Base-by-base conservation (phyloP, 1,139 yeast species). In the Yamadazyma atmosphaerica region DNA sequence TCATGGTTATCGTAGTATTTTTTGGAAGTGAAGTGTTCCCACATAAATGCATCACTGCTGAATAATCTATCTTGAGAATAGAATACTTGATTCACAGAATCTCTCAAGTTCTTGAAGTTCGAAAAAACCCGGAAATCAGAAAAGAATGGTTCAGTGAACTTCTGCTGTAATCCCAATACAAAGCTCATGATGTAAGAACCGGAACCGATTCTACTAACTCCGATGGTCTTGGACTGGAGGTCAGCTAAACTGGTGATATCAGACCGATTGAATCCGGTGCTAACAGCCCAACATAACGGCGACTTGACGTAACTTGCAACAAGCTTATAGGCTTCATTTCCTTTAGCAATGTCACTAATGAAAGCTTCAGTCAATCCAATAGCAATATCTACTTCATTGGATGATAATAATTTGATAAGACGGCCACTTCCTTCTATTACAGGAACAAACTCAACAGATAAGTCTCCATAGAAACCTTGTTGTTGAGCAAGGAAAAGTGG, bases 281-380 rank as follows among this genome's bases (percentile, higher is more conserved):
- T 82, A 35, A 89, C 81, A 1, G 96, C 87, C 97, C 97, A 89
- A 51, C 87, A 82, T 40, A 89, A 72, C 1, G 96, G 96, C 3
- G 94, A 83, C 47, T 82, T 70, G 15, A 89, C 97, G 57, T 87
- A 89, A 1, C 94, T 84, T 15, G 89, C 96, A 7, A 82, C 72
- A 12, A 88, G 69, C 49, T 81, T 78, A 60, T 83, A 87, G 43
- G 71, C 63, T 9, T 60, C 60, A 44, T 80, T 76, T 0, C 89
- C 90, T 47, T 85, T 83, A 33, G 85, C 85, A 37, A 86, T 69
- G 23, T 92, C 95, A 26, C 95, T 80, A 6, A 89, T 79, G 60
- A 88, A 89, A 0, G 95, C 96, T 58, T 89, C 97, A 2, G 97
- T 89, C 42, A 89, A 72, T 0, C 97, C 97, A 52, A 89, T 78